Evolutionary conservation across 495 filamentous ascomycete genomes (phyloP).

Genomic region (Podospora appendiculata): DNA sequence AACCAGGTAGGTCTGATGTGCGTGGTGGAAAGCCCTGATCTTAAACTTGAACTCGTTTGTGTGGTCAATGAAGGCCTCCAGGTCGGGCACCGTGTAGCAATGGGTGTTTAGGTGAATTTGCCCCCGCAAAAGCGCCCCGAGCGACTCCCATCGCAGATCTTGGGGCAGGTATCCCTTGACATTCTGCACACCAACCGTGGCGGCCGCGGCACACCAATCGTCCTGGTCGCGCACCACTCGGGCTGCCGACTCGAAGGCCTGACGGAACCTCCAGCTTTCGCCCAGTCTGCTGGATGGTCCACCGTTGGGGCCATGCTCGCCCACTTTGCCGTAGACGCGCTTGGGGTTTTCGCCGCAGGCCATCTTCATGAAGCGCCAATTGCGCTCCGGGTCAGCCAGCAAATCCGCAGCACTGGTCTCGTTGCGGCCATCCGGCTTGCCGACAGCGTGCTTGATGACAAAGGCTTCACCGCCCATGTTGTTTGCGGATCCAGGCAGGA

Average conservation of each 20-base stretch:
- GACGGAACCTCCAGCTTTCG: constrained; percentile 56
- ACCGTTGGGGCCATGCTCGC: constrained; percentile 26
- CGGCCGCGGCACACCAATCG: constrained; percentile 51
- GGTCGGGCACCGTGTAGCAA: constrained; percentile 58
- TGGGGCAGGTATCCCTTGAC: constrained; percentile 41
- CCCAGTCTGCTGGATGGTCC: constrained; percentile 37
- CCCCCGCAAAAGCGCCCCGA: constrained; percentile 49
- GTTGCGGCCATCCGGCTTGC: constrained; percentile 37
- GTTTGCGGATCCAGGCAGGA: constrained; percentile 57
- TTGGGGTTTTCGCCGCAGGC: constrained; percentile 61
- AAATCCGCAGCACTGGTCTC: constrained; percentile 43
- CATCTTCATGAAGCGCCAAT: constrained; percentile 62
- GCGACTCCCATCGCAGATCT: constrained; percentile 50
- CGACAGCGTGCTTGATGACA: constrained; percentile 53
- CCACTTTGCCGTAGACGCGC: constrained; percentile 39
- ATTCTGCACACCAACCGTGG: constrained; percentile 27
- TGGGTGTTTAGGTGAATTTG: constrained; percentile 57
- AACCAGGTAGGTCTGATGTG: constrained; percentile 52
- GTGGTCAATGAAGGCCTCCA: constrained; percentile 55
- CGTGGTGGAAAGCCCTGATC: constrained; percentile 57
- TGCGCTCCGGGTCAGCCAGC: constrained; percentile 41
- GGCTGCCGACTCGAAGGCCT: constrained; percentile 51
- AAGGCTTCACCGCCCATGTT: constrained; percentile 62
- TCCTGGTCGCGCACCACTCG: constrained; percentile 45
- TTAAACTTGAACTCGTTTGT: constrained; percentile 59